Base-by-base conservation (phyloP, 352 stramenopile genomes). In the Globisporangium middletonii region DNA sequence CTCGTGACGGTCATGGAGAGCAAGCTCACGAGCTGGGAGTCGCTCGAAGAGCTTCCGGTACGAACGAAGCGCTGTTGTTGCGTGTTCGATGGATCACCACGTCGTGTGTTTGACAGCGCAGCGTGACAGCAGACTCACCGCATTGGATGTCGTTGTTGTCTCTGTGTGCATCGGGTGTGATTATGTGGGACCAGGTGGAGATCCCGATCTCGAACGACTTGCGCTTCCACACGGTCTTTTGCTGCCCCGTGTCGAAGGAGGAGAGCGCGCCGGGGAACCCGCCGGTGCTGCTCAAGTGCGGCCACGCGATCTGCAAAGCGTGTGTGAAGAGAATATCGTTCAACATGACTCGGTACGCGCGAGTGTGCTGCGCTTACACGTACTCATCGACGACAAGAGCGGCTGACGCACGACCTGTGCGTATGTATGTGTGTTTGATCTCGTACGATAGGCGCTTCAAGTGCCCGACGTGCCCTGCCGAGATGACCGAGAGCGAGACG, bases 211-310 rank as follows among this genome's bases (percentile, higher is more conserved):
- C 77, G 11, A 86, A 92, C 64, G 79, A 90, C 48, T 65, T 90
- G 57, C 83, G 83, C 26, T 96, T 94, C 62, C 86, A 96, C 63
- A 92, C 74, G 6, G 82, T 96, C 27, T 95, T 96, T 38, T 88
- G 82, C 33, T 96, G 86, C 41, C 86, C 86, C 23, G 83, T 96
- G 13, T 92, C 83, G 0, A 90, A 93, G 62, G 86, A 96, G 69
- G 82, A 92, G 57, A 91, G 80, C 62, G 86, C 83, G n/a, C 73
- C 80, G 27, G 73, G 76, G 0, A 95, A 96, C 47, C 85, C 86
- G 23, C 86, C 86, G 48, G 80, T 92, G 68, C 67, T 96, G 52
- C 71, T 96, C 18, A 93, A 92, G 60, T 96, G 86, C 47, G 86
- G 86, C 1, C 86, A 96, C 57, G 85, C 87, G 1, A 91, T 96